These are phyloP conservation scores for Cyclotella choctawhatcheeana DNA, from an alignment of 108 stramenopile species.

Conservation along the genomic window DNA sequence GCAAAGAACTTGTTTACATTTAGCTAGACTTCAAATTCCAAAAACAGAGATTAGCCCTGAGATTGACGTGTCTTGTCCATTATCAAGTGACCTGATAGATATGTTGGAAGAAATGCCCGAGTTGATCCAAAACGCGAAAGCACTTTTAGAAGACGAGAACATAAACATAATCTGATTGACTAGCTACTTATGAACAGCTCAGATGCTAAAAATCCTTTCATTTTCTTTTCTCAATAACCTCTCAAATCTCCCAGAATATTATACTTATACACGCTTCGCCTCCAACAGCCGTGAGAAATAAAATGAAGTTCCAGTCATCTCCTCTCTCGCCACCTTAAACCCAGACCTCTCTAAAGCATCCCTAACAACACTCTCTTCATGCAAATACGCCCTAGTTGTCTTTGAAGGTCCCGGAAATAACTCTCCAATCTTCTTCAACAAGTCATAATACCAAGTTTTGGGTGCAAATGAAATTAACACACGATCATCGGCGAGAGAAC, in stretches of 20 bases:
- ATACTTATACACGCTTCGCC: slow-evolving; percentile 71
- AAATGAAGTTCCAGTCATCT: slow-evolving; percentile 97
- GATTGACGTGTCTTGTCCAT: slow-evolving; percentile 47
- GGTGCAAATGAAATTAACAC: slow-evolving; percentile 96
- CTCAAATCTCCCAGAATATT: background rate
- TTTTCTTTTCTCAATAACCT: background rate
- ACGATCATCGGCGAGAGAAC: slow-evolving; percentile 81
- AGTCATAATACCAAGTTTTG: slow-evolving; percentile 93
- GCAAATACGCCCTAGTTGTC: slow-evolving; percentile 95
- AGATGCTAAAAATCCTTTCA: background rate
- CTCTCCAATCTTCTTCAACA: slow-evolving; percentile 95
- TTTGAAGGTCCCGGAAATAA: slow-evolving; percentile 97
- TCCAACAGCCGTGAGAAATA: slow-evolving; percentile 96
- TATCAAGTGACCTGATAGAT: slow-evolving; percentile 36
- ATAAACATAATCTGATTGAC: slow-evolving; percentile 7
- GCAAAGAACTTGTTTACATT: slow-evolving; percentile 47
- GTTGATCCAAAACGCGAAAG: slow-evolving; percentile 22
- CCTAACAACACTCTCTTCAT: slow-evolving; percentile 89
- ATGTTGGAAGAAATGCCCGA: slow-evolving; percentile 40
- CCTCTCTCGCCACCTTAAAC: slow-evolving; percentile 86
- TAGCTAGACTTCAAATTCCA: slow-evolving; percentile 35
- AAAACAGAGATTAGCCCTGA: slow-evolving; percentile 42
- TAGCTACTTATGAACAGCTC: background rate
- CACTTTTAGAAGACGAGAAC: slow-evolving; percentile 22
- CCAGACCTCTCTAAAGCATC: slow-evolving; percentile 82